A percentile compares a stretch with the other conserved stretches of the same genome.
These are phyloP conservation scores for Chalciporus sphaerocephalus DNA, from an alignment of 768 basidiomycete genomes.

Conservation along the genomic window DNA sequence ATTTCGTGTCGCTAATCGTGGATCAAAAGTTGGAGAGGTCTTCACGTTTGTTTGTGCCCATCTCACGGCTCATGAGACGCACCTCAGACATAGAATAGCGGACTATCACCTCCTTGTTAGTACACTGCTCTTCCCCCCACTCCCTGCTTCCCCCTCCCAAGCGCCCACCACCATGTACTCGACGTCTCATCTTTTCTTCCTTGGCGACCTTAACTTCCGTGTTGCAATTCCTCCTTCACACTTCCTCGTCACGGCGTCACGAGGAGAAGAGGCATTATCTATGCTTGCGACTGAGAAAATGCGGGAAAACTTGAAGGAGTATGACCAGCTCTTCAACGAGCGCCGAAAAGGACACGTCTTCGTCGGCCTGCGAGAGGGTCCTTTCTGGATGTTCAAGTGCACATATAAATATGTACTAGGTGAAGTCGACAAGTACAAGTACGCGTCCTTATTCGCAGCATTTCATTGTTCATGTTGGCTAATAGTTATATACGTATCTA, in stretches of 20 bases:
- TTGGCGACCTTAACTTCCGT: constrained; percentile 94
- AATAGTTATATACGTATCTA: constrained; percentile 23
- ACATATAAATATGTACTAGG: constrained; percentile 87
- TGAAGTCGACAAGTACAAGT: constrained; percentile 81
- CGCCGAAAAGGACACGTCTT: constrained; percentile 62
- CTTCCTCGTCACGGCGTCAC: constrained; percentile 36
- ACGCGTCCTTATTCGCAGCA: constrained; percentile 18
- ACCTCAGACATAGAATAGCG: constrained; percentile 59
- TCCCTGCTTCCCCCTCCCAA: constrained; percentile 35
- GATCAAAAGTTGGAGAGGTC: constrained; percentile 60
- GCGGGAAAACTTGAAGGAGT: constrained; percentile 61
- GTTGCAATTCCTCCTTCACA: constrained; percentile 59
- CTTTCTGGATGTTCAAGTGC: constrained; percentile 85
- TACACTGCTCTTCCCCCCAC: constrained; percentile 70
- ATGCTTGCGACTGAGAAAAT: constrained; percentile 45
- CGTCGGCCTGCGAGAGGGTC: constrained; percentile 75
- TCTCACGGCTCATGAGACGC: constrained; percentile 74
- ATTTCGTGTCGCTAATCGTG: constrained; percentile 61
- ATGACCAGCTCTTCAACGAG: constrained; percentile 66
- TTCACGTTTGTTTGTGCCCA: constrained; percentile 96
- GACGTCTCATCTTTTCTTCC: constrained; percentile 86
- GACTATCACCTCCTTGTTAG: constrained; percentile 82
- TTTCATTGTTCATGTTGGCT: constrained; percentile 1
- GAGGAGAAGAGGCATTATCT: constrained; percentile 36
- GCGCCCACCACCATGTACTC: constrained; percentile 64